Conservation (phyloP, 2,329 filamentous ascomycete genomes). For the Ciborinia camelliae region DNA sequence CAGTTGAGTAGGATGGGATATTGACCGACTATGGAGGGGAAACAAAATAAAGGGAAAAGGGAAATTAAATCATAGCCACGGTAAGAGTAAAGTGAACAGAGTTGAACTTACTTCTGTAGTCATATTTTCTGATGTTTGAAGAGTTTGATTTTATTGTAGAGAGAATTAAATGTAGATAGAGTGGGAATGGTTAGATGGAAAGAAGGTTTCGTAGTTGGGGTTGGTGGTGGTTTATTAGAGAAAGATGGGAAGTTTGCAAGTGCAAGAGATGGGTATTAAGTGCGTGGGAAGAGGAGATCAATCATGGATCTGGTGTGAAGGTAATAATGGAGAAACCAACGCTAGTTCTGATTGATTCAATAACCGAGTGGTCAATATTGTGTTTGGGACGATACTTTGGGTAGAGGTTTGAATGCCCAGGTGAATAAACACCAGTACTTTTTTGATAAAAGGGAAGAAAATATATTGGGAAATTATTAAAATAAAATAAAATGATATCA, state of each 20-base stretch:
- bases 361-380: constrained; percentile 6
- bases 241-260: constrained; percentile 28
- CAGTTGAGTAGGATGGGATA: constrained; percentile 16
- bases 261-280: constrained; percentile 22
- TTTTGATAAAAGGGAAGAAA: neutral
- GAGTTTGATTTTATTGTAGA: constrained; percentile 8
- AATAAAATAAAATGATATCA: neutral
- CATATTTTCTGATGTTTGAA: constrained; percentile 30
- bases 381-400: neutral
- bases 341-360: constrained; percentile 12
- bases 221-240: constrained; percentile 16
- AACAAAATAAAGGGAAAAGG: constrained; percentile 16
- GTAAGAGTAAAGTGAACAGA: constrained; percentile 20
- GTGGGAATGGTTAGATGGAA: constrained; percentile 15
- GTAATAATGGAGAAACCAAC: constrained; percentile 13
- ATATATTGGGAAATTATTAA: neutral
- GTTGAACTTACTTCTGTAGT: constrained; percentile 39
- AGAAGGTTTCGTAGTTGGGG: constrained; percentile 2
- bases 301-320: constrained; percentile 12
- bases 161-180: constrained; percentile 20
- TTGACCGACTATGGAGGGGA: constrained; percentile 15
- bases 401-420: neutral
- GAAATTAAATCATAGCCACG: neutral
- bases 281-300: constrained; percentile 9
- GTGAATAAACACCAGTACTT: neutral